Conservation (phyloP, 192 early-diverging fungal genomes). For the Umbelopsis vinacea region DNA sequence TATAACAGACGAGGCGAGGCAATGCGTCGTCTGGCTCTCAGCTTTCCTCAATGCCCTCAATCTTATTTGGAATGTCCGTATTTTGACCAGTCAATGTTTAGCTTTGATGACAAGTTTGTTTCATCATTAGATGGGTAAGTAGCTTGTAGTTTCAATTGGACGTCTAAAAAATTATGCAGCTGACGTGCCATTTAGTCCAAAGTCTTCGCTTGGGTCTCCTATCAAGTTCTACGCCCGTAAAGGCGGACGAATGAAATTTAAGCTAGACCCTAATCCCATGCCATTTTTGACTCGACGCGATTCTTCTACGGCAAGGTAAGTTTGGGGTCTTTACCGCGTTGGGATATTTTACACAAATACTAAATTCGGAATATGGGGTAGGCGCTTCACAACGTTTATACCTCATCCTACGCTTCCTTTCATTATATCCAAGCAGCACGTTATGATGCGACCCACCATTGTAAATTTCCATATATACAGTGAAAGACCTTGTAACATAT, state of each 20-base stretch:
- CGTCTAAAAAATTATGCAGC: background rate
- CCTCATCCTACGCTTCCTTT: constrained; percentile 76
- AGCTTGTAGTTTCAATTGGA: too few relatives aligned
- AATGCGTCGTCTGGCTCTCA: constrained; percentile 59
- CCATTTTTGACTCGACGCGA: background rate
- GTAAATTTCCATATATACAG: constrained; percentile 53
- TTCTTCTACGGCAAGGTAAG: background rate
- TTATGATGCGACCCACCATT: constrained; percentile 40
- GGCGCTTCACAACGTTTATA: constrained; percentile 60
- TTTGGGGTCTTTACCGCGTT: background rate
- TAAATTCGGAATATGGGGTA: constrained; percentile 30
- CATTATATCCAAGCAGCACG: constrained; percentile 61
- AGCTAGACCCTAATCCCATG: constrained; percentile 53
- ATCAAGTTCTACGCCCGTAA: constrained; percentile 66
- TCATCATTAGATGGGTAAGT: constrained; percentile 65
- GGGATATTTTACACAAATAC: background rate
- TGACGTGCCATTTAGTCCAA: constrained; percentile 42
- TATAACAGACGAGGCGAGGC: constrained; percentile 54
- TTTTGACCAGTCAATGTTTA: constrained; percentile 65
- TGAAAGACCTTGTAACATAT: background rate
- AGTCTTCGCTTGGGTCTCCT: constrained; percentile 57
- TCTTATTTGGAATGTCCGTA: constrained; percentile 67
- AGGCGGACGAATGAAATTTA: constrained; percentile 61
- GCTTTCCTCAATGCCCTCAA: constrained; percentile 68
- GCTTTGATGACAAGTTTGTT: constrained; percentile 71